Percentiles rank a stretch among this genome's conserved stretches.
These are phyloP conservation scores for Phytophthora cactorum DNA, from an alignment of 352 stramenopile species.

Conservation along the genomic window DNA sequence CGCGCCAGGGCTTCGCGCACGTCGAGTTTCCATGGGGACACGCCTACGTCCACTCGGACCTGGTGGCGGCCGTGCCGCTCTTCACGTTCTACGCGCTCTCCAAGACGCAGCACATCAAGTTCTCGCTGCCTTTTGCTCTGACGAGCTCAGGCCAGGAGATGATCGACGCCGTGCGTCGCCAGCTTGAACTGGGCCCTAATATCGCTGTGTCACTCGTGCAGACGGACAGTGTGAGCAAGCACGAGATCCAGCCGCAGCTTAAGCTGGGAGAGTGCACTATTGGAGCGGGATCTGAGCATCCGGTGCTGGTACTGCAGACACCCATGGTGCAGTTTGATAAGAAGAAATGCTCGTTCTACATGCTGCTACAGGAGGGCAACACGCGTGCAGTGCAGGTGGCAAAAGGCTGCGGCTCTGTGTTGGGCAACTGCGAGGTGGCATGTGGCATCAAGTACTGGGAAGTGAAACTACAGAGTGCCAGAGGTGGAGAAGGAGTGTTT, in stretches of 20 bases:
- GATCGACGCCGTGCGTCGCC: conserved; percentile 58
- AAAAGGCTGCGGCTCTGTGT: conserved; percentile 67
- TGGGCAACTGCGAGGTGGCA: conserved; percentile 60
- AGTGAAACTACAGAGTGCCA: conserved; percentile 57
- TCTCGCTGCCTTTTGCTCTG: conserved; percentile 65
- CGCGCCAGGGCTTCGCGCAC: conserved; percentile 53
- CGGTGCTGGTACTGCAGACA: conserved; percentile 76
- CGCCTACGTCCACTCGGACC: conserved; percentile 65
- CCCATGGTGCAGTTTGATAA: conserved; percentile 68
- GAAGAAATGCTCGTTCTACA: conserved; percentile 65
- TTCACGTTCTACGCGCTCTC: conserved; percentile 85
- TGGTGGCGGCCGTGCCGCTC: conserved; percentile 60
- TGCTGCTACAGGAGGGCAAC: conserved; percentile 61
- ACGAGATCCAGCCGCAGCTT: conserved; percentile 64
- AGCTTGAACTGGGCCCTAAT: conserved; percentile 55
- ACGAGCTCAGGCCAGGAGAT: conserved; percentile 60
- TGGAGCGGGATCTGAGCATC: conserved; percentile 60
- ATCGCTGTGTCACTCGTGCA: conserved; percentile 73
- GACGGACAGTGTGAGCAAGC: conserved; percentile 74
- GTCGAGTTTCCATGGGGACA: conserved; percentile 82
- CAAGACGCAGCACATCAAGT: conserved; percentile 70
- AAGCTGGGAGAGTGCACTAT: conserved; percentile 76
- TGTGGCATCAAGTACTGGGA: conserved; percentile 89
- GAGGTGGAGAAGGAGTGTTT: conserved; percentile 74
- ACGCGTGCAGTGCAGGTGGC: conserved; percentile 59